phyloP scores from a whole-genome alignment of 768 basidiomycete species.

The Tephrocybe sp. region DNA sequence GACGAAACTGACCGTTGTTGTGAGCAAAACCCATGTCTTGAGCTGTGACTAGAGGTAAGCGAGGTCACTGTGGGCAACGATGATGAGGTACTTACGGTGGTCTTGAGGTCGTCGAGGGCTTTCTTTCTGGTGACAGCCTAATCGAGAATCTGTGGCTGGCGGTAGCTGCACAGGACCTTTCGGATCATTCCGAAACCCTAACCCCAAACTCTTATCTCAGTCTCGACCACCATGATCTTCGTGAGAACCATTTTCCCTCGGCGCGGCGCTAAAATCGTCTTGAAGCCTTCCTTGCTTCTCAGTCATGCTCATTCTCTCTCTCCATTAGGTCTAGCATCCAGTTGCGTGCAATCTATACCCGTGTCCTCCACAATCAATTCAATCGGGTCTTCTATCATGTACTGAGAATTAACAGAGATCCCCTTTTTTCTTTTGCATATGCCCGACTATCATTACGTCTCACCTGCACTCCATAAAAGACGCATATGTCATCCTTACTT shows the following conservation, averaged over 20 bases:
- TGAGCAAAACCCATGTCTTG: conserved; percentile 73
- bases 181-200: conserved; percentile 37
- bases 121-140: conserved; percentile 23
- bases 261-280: conserved; percentile 2
- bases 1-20: conserved; percentile 64
- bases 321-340: conserved; percentile 12
- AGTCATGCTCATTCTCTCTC: neutral
- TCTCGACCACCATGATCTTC: conserved; percentile 1
- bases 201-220: conserved; percentile 16
- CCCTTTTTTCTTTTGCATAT: neutral
- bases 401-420: conserved; percentile 4
- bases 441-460: conserved; percentile 12
- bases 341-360: neutral
- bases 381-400: neutral
- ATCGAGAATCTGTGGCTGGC: conserved; percentile 36
- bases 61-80: conserved; percentile 15
- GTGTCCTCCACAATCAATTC: conserved; percentile 10
- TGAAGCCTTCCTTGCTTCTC: conserved; percentile 1
- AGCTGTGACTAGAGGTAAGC: conserved; percentile 28
- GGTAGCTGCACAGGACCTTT: conserved; percentile 33
- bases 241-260: neutral
- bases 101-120: conserved; percentile 44
- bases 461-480: conserved; percentile 6
- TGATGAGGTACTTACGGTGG: conserved; percentile 32
- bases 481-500: conserved; percentile 7